Base-by-base conservation (phyloP, 257 asterid species). In the Solanum dulcamara region DNA sequence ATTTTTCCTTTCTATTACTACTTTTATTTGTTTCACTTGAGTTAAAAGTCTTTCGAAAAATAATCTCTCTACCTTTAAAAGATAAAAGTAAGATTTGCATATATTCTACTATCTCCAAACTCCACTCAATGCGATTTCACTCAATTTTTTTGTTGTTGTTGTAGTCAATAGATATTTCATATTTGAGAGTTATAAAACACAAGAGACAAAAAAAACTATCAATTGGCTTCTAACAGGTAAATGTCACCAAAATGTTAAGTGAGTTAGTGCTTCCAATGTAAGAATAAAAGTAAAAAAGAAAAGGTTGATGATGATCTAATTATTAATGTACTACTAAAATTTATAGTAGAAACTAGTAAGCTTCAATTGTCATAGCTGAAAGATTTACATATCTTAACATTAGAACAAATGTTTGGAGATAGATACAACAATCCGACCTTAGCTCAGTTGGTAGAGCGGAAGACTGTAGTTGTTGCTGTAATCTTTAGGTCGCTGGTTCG, bases 401-500 rank as follows among this genome's bases (percentile, higher is more conserved):
- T 28, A 14, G 8, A 7, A 1, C 1, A 0, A 17, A 15, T 7
- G 4, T 1, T 22, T 13, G 2, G 1, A 0, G 0, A 0, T 0
- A 2, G 0, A 32, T 0, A 0, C 0, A 6, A 0, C 57, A 85
- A n/a, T 4, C 87, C 88, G 88, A 82, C 72, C 91, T 92, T 89
- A 90, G 92, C 94, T 92, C 93, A 90, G 94, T 91, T 90, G 93
- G 93, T 84, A 88, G 92, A 91, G 95, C 93, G 93, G 93, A 89
- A 92, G 93, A 90, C 92, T 91, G 92, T 90, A 92, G 93, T 91
- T 1, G 83, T 81, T 0, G 14, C 9, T 5, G 86, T 68, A 17
- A 40, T 38, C 55, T 12, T 86, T 86, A 84, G 89, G 88, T 88
- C 85, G 85, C 88, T 85, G 88, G 86, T 88, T 86, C 88, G 86